Evolutionary conservation across 2,329 filamentous ascomycete genomes (phyloP).

Genomic region (Aureobasidium namibiae): DNA sequence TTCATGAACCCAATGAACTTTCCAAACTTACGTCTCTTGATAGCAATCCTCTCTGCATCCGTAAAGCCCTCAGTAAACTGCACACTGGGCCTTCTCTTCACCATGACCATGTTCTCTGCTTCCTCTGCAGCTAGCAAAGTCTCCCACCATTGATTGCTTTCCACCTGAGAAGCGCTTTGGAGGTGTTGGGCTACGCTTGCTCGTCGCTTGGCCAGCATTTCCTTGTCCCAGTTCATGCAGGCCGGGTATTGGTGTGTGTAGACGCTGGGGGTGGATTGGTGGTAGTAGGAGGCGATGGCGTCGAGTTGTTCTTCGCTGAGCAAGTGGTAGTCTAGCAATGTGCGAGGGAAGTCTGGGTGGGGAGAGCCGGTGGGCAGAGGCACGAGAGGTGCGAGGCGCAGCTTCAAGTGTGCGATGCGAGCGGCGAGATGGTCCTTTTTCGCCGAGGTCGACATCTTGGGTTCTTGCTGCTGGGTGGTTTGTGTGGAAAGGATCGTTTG

Average conservation of each 20-base stretch:
- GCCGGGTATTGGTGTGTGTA: constrained; percentile 57
- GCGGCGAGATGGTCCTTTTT: constrained; percentile 36
- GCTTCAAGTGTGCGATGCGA: constrained; percentile 59
- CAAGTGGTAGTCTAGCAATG: constrained; percentile 64
- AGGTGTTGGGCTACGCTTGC: not conserved
- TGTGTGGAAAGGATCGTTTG: not conserved
- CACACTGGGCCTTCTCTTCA: not conserved
- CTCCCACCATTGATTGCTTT: not conserved
- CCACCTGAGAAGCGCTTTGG: not conserved
- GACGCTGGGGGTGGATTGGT: constrained; percentile 54
- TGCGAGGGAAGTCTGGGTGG: constrained; percentile 57
- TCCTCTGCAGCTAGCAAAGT: not conserved
- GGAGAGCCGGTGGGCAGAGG: constrained; percentile 47
- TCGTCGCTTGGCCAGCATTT: not conserved
- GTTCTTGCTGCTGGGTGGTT: not conserved
- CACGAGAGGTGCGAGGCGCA: constrained; percentile 59
- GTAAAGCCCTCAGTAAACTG: constrained; percentile 21
- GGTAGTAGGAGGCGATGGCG: constrained; percentile 62
- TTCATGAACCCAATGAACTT: constrained; percentile 65
- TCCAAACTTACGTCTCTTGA: constrained; percentile 63
- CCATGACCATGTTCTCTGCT: not conserved
- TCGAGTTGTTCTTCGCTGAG: constrained; percentile 65
- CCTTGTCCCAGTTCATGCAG: constrained; percentile 51
- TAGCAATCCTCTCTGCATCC: constrained; percentile 32
- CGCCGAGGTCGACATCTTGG: constrained; percentile 16